phyloP scores from a whole-genome alignment of 2,329 filamentous ascomycete species.

The Beauveria sp. region DNA sequence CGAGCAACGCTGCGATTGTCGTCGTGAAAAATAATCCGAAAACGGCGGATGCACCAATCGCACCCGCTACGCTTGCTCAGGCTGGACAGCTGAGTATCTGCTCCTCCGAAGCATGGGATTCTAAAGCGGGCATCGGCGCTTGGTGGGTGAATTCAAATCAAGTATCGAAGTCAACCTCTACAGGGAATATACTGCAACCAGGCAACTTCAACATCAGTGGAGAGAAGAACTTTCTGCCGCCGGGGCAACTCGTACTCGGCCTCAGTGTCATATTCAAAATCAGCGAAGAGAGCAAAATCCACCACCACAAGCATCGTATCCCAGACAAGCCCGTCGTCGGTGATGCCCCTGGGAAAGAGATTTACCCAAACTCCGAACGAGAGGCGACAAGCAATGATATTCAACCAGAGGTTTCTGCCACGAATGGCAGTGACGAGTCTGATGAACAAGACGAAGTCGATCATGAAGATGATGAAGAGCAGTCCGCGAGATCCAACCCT shows the following conservation, averaged over 20 bases:
- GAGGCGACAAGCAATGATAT: background rate
- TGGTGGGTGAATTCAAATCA: slow-evolving; percentile 94
- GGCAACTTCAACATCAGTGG: slow-evolving; percentile 77
- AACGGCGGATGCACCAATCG: slow-evolving; percentile 75
- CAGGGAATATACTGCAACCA: slow-evolving; percentile 69
- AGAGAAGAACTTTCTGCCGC: slow-evolving; percentile 85
- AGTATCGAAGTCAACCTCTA: slow-evolving; percentile 75
- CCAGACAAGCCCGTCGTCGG: slow-evolving; percentile 19
- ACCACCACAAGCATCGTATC: slow-evolving; percentile 63
- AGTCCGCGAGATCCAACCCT: slow-evolving; percentile 11
- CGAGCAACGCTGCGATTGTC: slow-evolving; percentile 75
- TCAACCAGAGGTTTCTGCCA: background rate
- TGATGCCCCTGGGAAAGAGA: slow-evolving; percentile 13
- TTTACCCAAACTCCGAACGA: background rate
- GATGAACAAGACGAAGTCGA: slow-evolving; percentile 10
- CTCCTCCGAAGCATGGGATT: slow-evolving; percentile 88
- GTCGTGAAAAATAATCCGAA: slow-evolving; percentile 82
- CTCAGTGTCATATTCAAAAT: slow-evolving; percentile 84
- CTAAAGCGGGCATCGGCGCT: slow-evolving; percentile 88
- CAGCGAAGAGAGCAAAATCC: slow-evolving; percentile 76
- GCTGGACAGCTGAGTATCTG: slow-evolving; percentile 80
- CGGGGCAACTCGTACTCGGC: slow-evolving; percentile 78
- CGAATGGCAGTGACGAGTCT: background rate
- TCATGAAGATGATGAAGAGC: slow-evolving; percentile 17
- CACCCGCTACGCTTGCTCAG: slow-evolving; percentile 84